These are phyloP conservation scores for Croton laevigatus DNA, from an alignment of 441 rosid genomes.

Conservation along the genomic window DNA sequence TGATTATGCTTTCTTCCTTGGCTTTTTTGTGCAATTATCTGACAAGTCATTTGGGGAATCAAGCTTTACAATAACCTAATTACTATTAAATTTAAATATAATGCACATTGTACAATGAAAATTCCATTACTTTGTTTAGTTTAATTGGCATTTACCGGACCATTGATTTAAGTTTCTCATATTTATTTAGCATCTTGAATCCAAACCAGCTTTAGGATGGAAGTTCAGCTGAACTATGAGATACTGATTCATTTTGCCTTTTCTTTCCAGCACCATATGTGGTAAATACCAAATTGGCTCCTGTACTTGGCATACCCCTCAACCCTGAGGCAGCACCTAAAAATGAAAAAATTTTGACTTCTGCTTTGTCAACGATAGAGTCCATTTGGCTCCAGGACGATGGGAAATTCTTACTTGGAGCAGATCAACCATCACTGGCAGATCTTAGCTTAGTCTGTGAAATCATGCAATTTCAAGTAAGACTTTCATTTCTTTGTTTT, in stretches of 20 bases:
- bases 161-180: no score
- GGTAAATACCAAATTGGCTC: constrained; percentile 41
- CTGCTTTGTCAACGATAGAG: constrained; percentile 56
- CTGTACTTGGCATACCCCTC: constrained; percentile 45
- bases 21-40: no score
- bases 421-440: constrained; percentile 73
- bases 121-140: no score
- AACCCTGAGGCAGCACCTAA: constrained; percentile 61
- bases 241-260: constrained; percentile 1
- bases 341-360: constrained; percentile 46
- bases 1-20: no score
- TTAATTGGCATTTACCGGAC: no score
- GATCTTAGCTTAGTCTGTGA: constrained; percentile 88
- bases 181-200: no score
- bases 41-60: no score
- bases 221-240: neutral
- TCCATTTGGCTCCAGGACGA: constrained; percentile 72
- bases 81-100: no score
- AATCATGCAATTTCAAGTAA: constrained; percentile 82
- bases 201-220: no score
- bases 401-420: constrained; percentile 62
- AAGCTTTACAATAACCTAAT: no score
- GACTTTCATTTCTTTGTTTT: neutral
- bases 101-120: no score
- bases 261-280: constrained; percentile 41